Percentiles rank a stretch among this genome's conserved stretches.
phyloP scores from a whole-genome alignment of 2,329 filamentous ascomycete species.

The Thyridium curvatum region DNA sequence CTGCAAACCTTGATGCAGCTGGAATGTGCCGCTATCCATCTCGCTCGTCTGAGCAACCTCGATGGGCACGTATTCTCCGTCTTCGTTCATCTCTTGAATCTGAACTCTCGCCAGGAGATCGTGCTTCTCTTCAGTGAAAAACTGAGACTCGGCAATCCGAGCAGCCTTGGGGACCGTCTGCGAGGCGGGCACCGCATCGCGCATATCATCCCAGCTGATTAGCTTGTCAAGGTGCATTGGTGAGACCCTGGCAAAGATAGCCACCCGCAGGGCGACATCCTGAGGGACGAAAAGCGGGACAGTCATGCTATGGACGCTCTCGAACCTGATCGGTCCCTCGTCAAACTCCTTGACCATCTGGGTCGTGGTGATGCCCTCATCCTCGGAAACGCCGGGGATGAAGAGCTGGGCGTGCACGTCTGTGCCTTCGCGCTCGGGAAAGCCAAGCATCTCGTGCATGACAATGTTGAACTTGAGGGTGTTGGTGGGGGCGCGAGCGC shows the following conservation, averaged over 20 bases:
- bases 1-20: slow-evolving; percentile 91
- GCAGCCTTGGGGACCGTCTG: slow-evolving; percentile 49
- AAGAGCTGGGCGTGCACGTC: slow-evolving; percentile 97
- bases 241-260: slow-evolving; percentile 86
- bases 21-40: slow-evolving; percentile 83
- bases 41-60: slow-evolving; percentile 85
- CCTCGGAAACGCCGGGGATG: slow-evolving; percentile 81
- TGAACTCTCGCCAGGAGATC: slow-evolving; percentile 86
- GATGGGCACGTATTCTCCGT: slow-evolving; percentile 84
- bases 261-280: slow-evolving; percentile 72
- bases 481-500: slow-evolving; percentile 82
- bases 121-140: slow-evolving; percentile 87
- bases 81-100: slow-evolving; percentile 85
- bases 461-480: slow-evolving; percentile 98
- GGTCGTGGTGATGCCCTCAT: slow-evolving; percentile 88
- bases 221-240: slow-evolving; percentile 95
- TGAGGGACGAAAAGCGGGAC: slow-evolving; percentile 72
- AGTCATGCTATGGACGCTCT: slow-evolving; percentile 98
- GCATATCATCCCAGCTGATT: slow-evolving; percentile 98
- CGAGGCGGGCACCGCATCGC: slow-evolving; percentile 63
- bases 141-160: slow-evolving; percentile 84
- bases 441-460: slow-evolving; percentile 93
- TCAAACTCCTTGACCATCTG: slow-evolving; percentile 93
- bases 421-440: slow-evolving; percentile 90
- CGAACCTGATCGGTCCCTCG: slow-evolving; percentile 85